These are phyloP conservation scores for Colletotrichum salicis DNA, from an alignment of 2,329 filamentous ascomycete species.

Conservation along the genomic window DNA sequence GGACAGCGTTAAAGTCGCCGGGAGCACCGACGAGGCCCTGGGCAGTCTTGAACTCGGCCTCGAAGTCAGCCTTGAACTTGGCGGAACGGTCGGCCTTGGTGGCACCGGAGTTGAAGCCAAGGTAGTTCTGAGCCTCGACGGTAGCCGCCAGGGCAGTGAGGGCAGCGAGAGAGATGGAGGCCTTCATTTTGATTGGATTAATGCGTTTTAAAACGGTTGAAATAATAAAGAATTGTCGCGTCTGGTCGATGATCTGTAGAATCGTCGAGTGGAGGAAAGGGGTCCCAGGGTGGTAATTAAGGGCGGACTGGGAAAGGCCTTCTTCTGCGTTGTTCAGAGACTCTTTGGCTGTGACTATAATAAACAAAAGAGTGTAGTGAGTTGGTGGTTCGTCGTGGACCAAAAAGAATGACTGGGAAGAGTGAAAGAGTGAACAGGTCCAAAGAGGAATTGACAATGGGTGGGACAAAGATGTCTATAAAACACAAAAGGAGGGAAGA, in stretches of 20 bases:
- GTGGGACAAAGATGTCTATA: constrained; percentile 31
- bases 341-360: constrained; percentile 23
- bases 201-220: neutral
- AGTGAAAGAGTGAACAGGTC: constrained; percentile 5
- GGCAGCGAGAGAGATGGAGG: constrained; percentile 49
- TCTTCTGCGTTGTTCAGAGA: constrained; percentile 11
- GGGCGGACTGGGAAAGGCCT: neutral
- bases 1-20: constrained; percentile 67
- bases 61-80: constrained; percentile 64
- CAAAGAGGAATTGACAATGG: constrained; percentile 1
- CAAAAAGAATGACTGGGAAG: constrained; percentile 32
- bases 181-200: constrained; percentile 46
- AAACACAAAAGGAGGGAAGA: neutral
- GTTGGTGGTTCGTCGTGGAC: constrained; percentile 26
- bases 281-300: constrained; percentile 4
- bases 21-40: constrained; percentile 57
- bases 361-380: constrained; percentile 23
- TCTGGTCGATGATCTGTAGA: neutral
- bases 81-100: constrained; percentile 58
- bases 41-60: constrained; percentile 56
- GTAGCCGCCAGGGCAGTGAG: constrained; percentile 53
- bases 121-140: constrained; percentile 58
- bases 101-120: constrained; percentile 65
- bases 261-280: constrained; percentile 3
- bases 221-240: neutral